Conservation (phyloP, 129 eudicot species). For the Artemisia tridentata region DNA sequence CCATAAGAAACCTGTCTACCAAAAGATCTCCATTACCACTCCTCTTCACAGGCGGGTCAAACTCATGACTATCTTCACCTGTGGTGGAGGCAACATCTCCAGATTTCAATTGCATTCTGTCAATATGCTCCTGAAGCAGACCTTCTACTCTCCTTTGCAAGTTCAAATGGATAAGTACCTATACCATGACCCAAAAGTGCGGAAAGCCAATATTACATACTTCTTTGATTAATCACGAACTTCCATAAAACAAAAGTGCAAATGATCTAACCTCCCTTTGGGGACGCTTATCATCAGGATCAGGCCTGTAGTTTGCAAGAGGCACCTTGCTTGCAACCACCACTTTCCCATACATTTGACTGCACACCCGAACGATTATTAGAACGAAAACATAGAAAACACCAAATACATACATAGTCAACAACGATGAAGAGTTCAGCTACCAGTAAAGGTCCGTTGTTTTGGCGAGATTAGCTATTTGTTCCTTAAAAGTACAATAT, state of each 20-base stretch:
- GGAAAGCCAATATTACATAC: constrained; percentile 16
- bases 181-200: constrained; percentile 27
- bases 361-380: constrained; percentile 32
- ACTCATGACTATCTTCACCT: constrained; percentile 25
- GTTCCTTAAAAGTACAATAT: too few species aligned
- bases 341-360: constrained; percentile 90
- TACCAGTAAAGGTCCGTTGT: too few species aligned
- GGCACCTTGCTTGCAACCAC: constrained; percentile 97
- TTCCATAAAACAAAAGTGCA: background rate
- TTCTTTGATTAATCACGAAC: too few species aligned
- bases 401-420: too few species aligned
- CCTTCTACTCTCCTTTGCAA: constrained; percentile 96
- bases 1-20: too few species aligned
- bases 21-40: too few species aligned
- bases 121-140: constrained; percentile 87
- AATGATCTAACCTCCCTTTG: constrained; percentile 79
- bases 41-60: too few species aligned
- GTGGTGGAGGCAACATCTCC: constrained; percentile 26
- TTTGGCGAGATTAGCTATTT: too few species aligned
- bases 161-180: constrained; percentile 89
- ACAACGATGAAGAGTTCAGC: too few species aligned
- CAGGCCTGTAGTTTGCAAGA: constrained; percentile 96
- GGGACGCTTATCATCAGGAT: constrained; percentile 99
- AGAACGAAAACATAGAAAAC: too few species aligned
- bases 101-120: constrained; percentile 50